phyloP scores from a whole-genome alignment of 1,139 yeast genomes.

The Kodamaea sp. region DNA sequence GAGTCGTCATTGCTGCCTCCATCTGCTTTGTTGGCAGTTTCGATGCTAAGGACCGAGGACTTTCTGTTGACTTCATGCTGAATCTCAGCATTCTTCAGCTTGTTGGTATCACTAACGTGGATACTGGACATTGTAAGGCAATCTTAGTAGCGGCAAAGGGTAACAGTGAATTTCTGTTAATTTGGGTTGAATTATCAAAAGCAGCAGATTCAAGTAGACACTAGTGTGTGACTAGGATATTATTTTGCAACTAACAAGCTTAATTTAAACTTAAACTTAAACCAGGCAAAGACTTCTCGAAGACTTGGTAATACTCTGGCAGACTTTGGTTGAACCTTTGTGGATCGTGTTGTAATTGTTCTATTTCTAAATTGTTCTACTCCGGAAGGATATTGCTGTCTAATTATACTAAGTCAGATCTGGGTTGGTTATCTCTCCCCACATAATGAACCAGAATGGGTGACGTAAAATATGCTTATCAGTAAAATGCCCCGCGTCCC shows the following conservation, averaged over 20 bases:
- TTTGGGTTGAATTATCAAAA: no score
- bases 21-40: conserved; percentile 1
- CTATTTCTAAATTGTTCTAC: no score
- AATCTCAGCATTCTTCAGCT: conserved; percentile 3
- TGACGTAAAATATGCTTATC: not conserved
- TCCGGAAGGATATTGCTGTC: not conserved
- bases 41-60: conserved; percentile 9
- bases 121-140: not conserved
- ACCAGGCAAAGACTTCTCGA: no score
- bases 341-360: not conserved
- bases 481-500: conserved; percentile 1
- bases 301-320: no score
- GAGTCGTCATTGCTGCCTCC: not conserved
- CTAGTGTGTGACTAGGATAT: no score
- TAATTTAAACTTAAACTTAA: no score
- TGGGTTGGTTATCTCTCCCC: not conserved
- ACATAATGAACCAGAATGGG: not conserved
- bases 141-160: no score
- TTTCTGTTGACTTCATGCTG: conserved; percentile 9
- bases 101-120: conserved; percentile 2
- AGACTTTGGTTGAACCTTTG: not conserved
- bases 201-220: no score
- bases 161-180: no score
- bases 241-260: no score
- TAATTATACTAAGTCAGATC: not conserved